phyloP scores from a whole-genome alignment of 1,284 basidiomycete genomes.

The Hortiboletus rubellus region DNA sequence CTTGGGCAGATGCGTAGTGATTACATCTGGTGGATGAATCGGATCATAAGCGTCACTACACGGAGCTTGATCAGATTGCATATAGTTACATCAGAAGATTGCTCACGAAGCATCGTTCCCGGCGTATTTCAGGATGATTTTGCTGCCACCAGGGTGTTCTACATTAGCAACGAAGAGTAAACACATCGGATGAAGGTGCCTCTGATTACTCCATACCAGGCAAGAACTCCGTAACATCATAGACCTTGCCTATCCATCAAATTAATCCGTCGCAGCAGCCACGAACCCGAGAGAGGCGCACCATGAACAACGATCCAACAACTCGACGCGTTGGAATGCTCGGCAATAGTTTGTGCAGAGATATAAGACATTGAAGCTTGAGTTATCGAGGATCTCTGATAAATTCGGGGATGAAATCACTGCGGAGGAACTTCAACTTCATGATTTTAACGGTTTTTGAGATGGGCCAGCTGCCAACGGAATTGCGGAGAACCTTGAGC shows the following conservation, averaged over 20 bases:
- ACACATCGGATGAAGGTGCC: slow-evolving; percentile 5
- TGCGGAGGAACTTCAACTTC: not conserved
- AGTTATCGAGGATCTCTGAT: not conserved
- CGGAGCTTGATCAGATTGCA: not conserved
- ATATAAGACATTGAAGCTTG: slow-evolving; percentile 19
- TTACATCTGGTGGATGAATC: slow-evolving; percentile 64
- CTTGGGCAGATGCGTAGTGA: slow-evolving; percentile 58
- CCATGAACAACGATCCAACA: slow-evolving; percentile 79
- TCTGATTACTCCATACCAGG: slow-evolving; percentile 40
- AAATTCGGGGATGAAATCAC: not conserved
- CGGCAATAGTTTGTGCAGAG: slow-evolving; percentile 36
- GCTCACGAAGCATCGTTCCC: slow-evolving; percentile 72
- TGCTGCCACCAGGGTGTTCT: slow-evolving; percentile 58
- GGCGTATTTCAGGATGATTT: slow-evolving; percentile 67
- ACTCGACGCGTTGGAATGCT: slow-evolving; percentile 46
- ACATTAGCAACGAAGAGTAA: not conserved
- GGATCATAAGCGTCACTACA: slow-evolving; percentile 56
- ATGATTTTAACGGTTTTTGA: slow-evolving; percentile 14
- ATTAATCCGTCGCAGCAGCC: not conserved
- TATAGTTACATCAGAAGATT: not conserved
- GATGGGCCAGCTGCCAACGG: slow-evolving; percentile 7
- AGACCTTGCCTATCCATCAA: slow-evolving; percentile 52
- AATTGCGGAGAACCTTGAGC: slow-evolving; percentile 15
- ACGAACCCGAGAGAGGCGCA: slow-evolving; percentile 25
- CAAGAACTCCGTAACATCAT: slow-evolving; percentile 71